Evolutionary conservation across 2,329 filamentous ascomycete genomes (phyloP).

Genomic region (Ceratocystis destructans): DNA sequence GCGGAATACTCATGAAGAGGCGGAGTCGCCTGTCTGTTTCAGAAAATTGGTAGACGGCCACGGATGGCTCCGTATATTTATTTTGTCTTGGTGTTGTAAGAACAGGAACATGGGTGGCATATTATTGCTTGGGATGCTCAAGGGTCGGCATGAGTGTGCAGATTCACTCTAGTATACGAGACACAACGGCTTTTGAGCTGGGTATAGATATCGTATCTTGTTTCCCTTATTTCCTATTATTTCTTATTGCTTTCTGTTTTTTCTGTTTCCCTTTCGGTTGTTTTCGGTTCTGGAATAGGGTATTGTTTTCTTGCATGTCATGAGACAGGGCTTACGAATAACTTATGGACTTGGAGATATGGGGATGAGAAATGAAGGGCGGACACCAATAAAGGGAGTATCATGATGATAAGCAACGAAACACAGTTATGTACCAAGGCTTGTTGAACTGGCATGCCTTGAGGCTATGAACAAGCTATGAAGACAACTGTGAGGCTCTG

Average conservation of each 20-base stretch:
- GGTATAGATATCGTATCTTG: background rate
- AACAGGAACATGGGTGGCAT: no score
- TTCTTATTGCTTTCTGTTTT: background rate
- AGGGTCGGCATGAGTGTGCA: background rate
- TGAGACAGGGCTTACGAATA: background rate
- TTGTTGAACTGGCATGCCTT: background rate
- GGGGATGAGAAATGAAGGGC: background rate
- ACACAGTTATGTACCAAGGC: background rate
- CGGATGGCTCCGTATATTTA: background rate
- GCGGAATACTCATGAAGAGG: slow-evolving; percentile 13
- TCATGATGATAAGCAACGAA: background rate
- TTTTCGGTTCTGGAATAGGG: background rate
- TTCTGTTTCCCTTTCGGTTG: background rate
- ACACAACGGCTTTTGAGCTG: background rate
- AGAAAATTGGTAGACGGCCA: slow-evolving; percentile 11
- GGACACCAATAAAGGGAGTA: no score
- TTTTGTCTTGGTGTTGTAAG: background rate
- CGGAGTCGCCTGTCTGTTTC: slow-evolving; percentile 12
- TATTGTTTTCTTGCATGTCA: background rate
- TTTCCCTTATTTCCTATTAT: background rate
- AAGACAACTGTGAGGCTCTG: background rate
- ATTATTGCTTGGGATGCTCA: no score
- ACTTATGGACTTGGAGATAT: background rate
- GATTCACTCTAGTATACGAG: background rate
- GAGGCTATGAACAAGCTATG: background rate